A percentile compares a stretch with the other conserved stretches of the same genome.
Evolutionary conservation across 306 rosid genomes (phyloP).

Genomic region (Cucurbita moschata): DNA sequence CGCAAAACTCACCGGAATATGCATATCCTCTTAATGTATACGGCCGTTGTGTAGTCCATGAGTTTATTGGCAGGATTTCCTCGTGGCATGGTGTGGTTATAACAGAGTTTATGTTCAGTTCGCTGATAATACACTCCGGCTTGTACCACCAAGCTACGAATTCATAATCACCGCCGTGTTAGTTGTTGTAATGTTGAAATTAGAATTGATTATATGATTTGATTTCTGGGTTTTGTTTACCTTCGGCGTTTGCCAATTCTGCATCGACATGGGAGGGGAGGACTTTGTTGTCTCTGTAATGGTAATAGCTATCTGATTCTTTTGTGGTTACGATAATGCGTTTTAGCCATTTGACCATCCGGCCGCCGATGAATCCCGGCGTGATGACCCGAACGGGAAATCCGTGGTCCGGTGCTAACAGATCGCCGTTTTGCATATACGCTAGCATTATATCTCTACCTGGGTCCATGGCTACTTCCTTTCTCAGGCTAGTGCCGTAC

Average conservation of each 20-base stretch:
- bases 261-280: constrained; percentile 73
- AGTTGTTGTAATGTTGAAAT: not conserved
- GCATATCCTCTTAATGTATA: constrained; percentile 56
- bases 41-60: constrained; percentile 61
- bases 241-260: constrained; percentile 64
- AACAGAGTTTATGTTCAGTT: constrained; percentile 69
- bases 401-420: constrained; percentile 54
- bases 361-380: constrained; percentile 62
- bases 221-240: constrained; percentile 8
- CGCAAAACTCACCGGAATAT: constrained; percentile 47
- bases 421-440: constrained; percentile 70
- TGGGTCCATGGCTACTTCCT: constrained; percentile 56
- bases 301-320: constrained; percentile 48
- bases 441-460: constrained; percentile 56
- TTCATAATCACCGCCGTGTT: not conserved
- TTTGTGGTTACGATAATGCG: constrained; percentile 47
- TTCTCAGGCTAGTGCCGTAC: constrained; percentile 46
- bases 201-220: not conserved
- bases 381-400: constrained; percentile 55
- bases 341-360: constrained; percentile 81
- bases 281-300: constrained; percentile 50
- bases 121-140: constrained; percentile 54
- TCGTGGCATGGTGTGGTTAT: constrained; percentile 74
- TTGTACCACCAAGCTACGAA: constrained; percentile 86
- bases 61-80: constrained; percentile 68